Base-by-base conservation (phyloP, 1,284 basidiomycete species). In the Agroathelia rolfsii region DNA sequence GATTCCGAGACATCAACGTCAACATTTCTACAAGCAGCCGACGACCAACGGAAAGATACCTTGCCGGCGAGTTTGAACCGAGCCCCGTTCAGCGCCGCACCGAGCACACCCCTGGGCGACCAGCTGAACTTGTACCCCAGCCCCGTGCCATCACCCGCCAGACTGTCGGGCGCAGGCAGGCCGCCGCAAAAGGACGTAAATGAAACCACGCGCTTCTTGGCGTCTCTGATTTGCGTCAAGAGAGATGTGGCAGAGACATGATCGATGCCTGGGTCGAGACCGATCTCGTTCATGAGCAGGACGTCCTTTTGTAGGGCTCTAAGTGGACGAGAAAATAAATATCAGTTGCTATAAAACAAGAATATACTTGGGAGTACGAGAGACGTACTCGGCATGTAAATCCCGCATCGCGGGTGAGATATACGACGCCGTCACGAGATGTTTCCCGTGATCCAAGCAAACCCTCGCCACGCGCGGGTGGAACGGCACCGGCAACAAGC, bases 101-200 rank as follows among this genome's bases (percentile, higher is more conserved):
- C 74, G 24, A 97, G 61, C 3, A 94, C 90, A 1, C 88, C 92
- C 41, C 77, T 71, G 2, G 93, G 92, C 36, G 78, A 86, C 93
- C 92, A 96, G 40, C 87, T 92, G 54, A 96, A 97, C 56, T 95
- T 95, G 58, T 96, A 96, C 19, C 82, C 75, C 11, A 94, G 60
- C 2, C 89, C 75, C 4, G 73, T 75, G 20, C 70, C 71, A 8
- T 71, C 63, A 19, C 52, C 55, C 31, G 55, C 57, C 34, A 59
- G 49, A 12, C 59, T 64, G 30, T 86, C 81, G 0, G 87, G 86
- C 3, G 84, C 81, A 1, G 92, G 93, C 9, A 97, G 62, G 1
- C 92, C 93, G 9, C 93, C 92, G 42, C 92, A 97, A 67, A 94
- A 95, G 0, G 88, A 93, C 1, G 79, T 77, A 56, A 95, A 96